Percentiles rank a stretch among this genome's conserved stretches.
These are phyloP conservation scores for Aspergillus sp. DNA, from an alignment of 2,329 filamentous ascomycete genomes.

Conservation along the genomic window DNA sequence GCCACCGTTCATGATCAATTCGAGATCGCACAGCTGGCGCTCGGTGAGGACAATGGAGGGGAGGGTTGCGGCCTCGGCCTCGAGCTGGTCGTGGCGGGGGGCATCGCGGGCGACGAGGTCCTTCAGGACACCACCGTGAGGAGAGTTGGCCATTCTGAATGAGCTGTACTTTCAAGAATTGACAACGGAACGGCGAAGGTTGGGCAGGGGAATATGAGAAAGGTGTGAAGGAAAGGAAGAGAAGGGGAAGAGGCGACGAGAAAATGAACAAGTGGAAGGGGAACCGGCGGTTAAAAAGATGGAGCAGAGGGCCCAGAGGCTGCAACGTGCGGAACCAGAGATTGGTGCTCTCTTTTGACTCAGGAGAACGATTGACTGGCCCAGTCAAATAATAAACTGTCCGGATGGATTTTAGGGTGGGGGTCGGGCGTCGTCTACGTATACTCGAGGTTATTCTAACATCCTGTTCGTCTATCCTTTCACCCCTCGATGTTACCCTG, in stretches of 20 bases:
- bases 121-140: conserved; percentile 93
- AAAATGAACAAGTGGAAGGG: conserved; percentile 1
- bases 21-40: conserved; percentile 95
- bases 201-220: conserved; percentile 2
- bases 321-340: conserved; percentile 8
- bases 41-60: conserved; percentile 83
- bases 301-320: conserved; percentile 7
- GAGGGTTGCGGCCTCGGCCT: conserved; percentile 79
- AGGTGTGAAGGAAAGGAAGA: neutral
- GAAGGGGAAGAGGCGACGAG: neutral
- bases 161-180: neutral
- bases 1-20: conserved; percentile 94
- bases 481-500: neutral
- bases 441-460: conserved; percentile 8
- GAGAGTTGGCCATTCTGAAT: conserved; percentile 53
- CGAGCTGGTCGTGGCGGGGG: conserved; percentile 75
- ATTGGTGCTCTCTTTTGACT: neutral
- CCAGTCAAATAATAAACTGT: conserved; percentile 11
- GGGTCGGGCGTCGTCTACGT: conserved; percentile 11
- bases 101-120: conserved; percentile 93
- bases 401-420: conserved; percentile 3
- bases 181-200: conserved; percentile 10
- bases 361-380: conserved; percentile 7
- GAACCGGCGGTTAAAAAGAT: conserved; percentile 7
- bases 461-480: conserved; percentile 1